Base-by-base conservation (phyloP, 2,329 filamentous ascomycete species). In the Fusarium napiforme region DNA sequence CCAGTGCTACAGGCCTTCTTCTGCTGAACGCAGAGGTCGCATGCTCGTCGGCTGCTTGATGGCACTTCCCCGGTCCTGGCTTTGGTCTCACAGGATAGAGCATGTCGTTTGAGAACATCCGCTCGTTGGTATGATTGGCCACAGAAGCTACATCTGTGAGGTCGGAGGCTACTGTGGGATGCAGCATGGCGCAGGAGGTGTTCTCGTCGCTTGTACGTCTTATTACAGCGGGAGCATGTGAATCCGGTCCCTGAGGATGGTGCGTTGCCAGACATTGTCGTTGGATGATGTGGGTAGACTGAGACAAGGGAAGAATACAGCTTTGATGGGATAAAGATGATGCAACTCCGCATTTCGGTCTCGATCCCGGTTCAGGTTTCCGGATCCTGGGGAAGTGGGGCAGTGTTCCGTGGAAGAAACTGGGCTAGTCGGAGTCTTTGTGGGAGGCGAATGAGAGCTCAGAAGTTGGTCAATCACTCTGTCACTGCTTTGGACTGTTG, bases 301-400 rank as follows among this genome's bases (percentile, higher is more conserved):
- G 9, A 4, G 16, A 34, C 16, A 12, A 26, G 5, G 8, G 5
- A 26, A 50, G 3, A 9, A 19, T 15, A n/a, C n/a, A 34, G 16
- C 16, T 36, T 34, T 23, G 16, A 34, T 52, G 47, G 16, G 30
- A 34, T 18, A 8, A 23, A 34, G n/a, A 50, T 15, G 16, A 23
- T 34, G 16, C 11, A 34, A 14, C 47, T 50, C 30, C 47, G 30
- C n/a, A 19, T 34, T 23, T 5, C 16, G n/a, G 47, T 9, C 12
- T 34, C 15, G 8, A 39, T 63, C 21, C 23, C 30, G 15, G 19
- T 1, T 16, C 12, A 4, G 7, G 14, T 16, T 39, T 12, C 6
- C 5, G 30, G 28, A 64, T 62, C 28, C 56, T 23, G 60, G 60
- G 56, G 60, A 62, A 64, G 60, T 62, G 56, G 60, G 40, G 49